Conservation (phyloP, 2,329 filamentous ascomycete species). For the Penicillium verrucosum region DNA sequence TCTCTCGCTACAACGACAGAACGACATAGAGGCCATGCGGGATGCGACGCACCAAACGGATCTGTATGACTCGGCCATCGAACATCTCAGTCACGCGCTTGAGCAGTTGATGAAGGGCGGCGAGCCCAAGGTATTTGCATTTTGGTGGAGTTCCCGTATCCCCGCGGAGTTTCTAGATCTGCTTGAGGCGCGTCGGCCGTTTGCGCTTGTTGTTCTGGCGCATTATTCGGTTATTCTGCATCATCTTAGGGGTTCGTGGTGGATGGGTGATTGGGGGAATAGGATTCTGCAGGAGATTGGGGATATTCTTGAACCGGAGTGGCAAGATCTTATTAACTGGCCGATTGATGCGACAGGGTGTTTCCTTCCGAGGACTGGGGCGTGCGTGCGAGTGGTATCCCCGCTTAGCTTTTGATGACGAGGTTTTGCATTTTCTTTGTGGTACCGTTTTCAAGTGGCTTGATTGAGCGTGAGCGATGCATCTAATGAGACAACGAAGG, state of each 20-base stretch:
- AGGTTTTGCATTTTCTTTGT: constrained; percentile 4
- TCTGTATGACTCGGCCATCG: constrained; percentile 27
- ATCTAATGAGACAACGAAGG: constrained; percentile 10
- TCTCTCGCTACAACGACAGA: constrained; percentile 25
- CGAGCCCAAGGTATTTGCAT: constrained; percentile 39
- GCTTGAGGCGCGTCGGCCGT: constrained; percentile 35
- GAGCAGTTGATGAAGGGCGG: constrained; percentile 30
- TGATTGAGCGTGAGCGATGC: not conserved
- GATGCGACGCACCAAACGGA: constrained; percentile 27
- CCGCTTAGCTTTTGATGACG: not conserved
- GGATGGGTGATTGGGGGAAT: constrained; percentile 64
- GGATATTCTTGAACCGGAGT: constrained; percentile 25
- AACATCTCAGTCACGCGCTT: constrained; percentile 26
- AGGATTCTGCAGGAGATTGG: constrained; percentile 62
- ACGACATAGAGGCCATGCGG: constrained; percentile 20
- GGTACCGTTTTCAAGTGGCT: not conserved
- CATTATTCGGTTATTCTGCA: constrained; percentile 53
- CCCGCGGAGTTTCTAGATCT: constrained; percentile 56
- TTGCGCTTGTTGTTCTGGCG: constrained; percentile 44
- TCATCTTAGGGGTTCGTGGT: constrained; percentile 63
- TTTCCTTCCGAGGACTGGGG: constrained; percentile 15
- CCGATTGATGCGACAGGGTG: constrained; percentile 35
- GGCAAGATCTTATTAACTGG: constrained; percentile 32
- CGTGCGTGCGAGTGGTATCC: not conserved
- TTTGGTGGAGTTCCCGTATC: constrained; percentile 61